A percentile compares a stretch with the other conserved stretches of the same genome.
phyloP scores from a whole-genome alignment of 805 yeast genomes.

The Sporopachydermia lactativora region DNA sequence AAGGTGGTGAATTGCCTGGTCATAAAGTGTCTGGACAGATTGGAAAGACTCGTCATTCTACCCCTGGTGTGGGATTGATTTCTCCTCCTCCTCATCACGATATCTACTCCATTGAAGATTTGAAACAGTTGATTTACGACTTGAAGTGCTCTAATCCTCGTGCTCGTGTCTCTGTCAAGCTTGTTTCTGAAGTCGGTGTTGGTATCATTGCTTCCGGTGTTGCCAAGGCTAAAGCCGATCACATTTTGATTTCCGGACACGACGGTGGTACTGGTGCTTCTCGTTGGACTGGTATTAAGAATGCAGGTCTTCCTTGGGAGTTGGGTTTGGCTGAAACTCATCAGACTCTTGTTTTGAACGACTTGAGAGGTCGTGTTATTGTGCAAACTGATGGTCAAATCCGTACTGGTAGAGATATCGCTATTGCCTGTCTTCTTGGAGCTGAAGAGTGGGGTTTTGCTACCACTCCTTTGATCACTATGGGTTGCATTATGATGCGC shows the following conservation, averaged over 20 bases:
- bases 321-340: slow-evolving; percentile 96
- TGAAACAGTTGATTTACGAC: slow-evolving; percentile 92
- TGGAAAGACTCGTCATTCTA: slow-evolving; percentile 93
- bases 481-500: slow-evolving; percentile 97
- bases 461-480: slow-evolving; percentile 88
- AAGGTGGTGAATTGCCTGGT: slow-evolving; percentile 98
- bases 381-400: slow-evolving; percentile 98
- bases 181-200: slow-evolving; percentile 97
- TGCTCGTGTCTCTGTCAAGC: slow-evolving; percentile 91
- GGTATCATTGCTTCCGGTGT: slow-evolving; percentile 99
- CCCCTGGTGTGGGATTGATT: slow-evolving; percentile 92
- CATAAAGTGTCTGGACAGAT: slow-evolving; percentile 78
- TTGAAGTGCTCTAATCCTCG: slow-evolving; percentile 95
- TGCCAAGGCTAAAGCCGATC: slow-evolving; percentile 97
- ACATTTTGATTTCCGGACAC: slow-evolving; percentile 89
- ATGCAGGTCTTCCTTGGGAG: slow-evolving; percentile 99
- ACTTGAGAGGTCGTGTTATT: slow-evolving; percentile 86
- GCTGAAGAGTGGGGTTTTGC: slow-evolving; percentile 99
- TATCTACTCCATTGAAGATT: slow-evolving; percentile 94
- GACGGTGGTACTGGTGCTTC: slow-evolving; percentile 99
- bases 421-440: slow-evolving; percentile 89
- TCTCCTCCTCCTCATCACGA: slow-evolving; percentile 99
- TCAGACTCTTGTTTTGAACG: slow-evolving; percentile 91
- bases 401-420: slow-evolving; percentile 94
- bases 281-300: slow-evolving; percentile 90